These are phyloP conservation scores for Pulicaria dysenterica DNA, from an alignment of 129 eudicot genomes.

Conservation along the genomic window DNA sequence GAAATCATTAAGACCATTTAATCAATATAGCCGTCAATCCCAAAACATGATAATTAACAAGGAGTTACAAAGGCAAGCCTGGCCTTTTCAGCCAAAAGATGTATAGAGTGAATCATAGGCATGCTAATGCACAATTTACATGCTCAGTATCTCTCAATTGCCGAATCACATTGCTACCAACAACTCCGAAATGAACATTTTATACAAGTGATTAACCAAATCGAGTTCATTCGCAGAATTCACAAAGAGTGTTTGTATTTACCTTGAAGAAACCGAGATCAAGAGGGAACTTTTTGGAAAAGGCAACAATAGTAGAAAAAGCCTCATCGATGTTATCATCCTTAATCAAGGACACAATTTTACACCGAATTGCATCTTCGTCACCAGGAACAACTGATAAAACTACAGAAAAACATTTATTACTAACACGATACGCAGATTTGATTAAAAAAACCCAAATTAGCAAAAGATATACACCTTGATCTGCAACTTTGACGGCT, in stretches of 20 bases:
- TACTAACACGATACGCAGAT: not conserved
- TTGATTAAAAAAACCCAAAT: not conserved
- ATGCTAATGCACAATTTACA: constrained; percentile 10
- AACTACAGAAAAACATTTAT: constrained; percentile 43
- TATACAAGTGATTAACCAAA: constrained; percentile 7
- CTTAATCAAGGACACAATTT: constrained; percentile 72
- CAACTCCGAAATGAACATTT: constrained; percentile 6
- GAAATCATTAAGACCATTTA: constrained; percentile 4
- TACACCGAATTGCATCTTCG: constrained; percentile 85
- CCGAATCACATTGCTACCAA: constrained; percentile 14
- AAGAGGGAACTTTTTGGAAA: constrained; percentile 43
- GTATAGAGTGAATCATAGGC: constrained; percentile 1
- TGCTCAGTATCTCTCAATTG: constrained; percentile 17
- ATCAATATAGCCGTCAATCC: not conserved
- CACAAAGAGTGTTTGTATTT: not conserved
- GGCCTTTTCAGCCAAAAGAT: not conserved
- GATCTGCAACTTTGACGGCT: constrained; percentile 79
- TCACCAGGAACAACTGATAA: constrained; percentile 71
- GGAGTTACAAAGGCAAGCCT: not conserved
- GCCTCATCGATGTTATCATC: constrained; percentile 73
- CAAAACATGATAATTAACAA: not conserved
- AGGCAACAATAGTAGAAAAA: constrained; percentile 42
- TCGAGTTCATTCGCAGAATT: not conserved
- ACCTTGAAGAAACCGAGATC: constrained; percentile 79
- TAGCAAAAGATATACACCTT: constrained; percentile 44